Evolutionary conservation across 2,329 filamentous ascomycete species (phyloP), one percentile per base, ranked within the genome.

Genomic region (Dothidotthia symphoricarpi): DNA sequence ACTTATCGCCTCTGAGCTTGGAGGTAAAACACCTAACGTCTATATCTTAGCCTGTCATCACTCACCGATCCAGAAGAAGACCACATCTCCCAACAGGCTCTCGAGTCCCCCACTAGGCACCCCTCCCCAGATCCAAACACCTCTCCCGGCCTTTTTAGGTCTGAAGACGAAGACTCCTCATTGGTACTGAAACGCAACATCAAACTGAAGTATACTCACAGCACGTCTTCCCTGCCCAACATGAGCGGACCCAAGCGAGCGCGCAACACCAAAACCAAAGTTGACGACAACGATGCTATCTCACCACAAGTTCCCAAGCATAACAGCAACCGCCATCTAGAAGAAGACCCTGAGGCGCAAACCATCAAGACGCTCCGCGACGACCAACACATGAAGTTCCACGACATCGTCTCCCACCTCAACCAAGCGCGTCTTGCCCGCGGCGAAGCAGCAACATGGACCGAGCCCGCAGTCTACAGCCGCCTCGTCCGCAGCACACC

Each of bases 401-500:
- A 24, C 59, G 49, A 44, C 2, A 64, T 67, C 26, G 50, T 51
- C 7, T 33, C 41, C 9, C 24, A 41, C 6, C 49, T 68, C 29
- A 67, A 66, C 41, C 25, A 47, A 6, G 28, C 43, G 26, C 57
- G 61, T 25, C 24, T 34, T 13, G 29, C 40, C 14, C 32, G 26
- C 13, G 51, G 50, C 10, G 47, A 53, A 30, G 27, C 47, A 1
- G 39, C 43, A 3, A 45, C 38, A 17, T 51, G 56, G 32, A 69
- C 63, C 14, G 39, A 49, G 3, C 45, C 57, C 1, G 54, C 60
- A 0, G 58, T 65, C n/a, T 70, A 70, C 47, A 50, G 50, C 7
- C 64, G 65, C 35, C 69, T 63, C 47, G 55, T 66, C 16, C 58
- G 61, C 30, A 62, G 56, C 27, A 47, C 45, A 0, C 54, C 57